Evolutionary conservation across 176 grass and related monocot genomes (phyloP).

Genomic region (Tillandsia leiboldiana): DNA sequence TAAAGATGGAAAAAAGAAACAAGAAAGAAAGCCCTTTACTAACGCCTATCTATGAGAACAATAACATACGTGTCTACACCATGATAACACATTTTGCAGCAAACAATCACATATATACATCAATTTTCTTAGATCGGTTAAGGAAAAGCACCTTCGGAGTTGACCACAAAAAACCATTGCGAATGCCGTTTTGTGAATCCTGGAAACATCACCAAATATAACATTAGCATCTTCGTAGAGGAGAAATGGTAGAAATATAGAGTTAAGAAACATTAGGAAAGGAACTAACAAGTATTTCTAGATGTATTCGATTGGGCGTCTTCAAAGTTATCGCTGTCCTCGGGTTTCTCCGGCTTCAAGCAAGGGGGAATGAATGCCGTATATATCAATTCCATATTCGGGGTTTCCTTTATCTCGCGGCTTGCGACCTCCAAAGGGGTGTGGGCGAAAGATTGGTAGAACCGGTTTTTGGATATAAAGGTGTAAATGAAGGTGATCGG

Average conservation of each 20-base stretch:
- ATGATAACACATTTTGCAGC: slow-evolving; percentile 11
- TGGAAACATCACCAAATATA: background rate
- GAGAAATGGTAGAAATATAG: background rate
- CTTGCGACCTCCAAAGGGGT: slow-evolving; percentile 64
- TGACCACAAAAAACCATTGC: background rate
- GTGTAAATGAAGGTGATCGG: slow-evolving; percentile 49
- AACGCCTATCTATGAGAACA: background rate
- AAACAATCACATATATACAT: slow-evolving; percentile 25
- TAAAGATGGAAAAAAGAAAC: background rate
- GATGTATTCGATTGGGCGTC: slow-evolving; percentile 52
- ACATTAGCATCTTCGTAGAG: slow-evolving; percentile 1
- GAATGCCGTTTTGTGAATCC: slow-evolving; percentile 7
- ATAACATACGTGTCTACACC: background rate
- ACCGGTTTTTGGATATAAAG: slow-evolving; percentile 45
- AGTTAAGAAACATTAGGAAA: background rate
- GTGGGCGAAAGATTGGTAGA: slow-evolving; percentile 48
- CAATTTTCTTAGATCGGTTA: slow-evolving; percentile 1
- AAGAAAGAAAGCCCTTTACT: background rate
- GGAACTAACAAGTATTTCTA: slow-evolving; percentile 35
- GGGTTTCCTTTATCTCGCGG: slow-evolving; percentile 39
- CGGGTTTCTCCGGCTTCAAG: slow-evolving; percentile 55
- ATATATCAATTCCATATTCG: slow-evolving; percentile 64
- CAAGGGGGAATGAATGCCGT: slow-evolving; percentile 50
- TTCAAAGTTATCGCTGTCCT: slow-evolving; percentile 61
- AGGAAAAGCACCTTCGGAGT: background rate